These are phyloP conservation scores for Chenopodium album DNA, from an alignment of 148 eudicot species.

Conservation along the genomic window DNA sequence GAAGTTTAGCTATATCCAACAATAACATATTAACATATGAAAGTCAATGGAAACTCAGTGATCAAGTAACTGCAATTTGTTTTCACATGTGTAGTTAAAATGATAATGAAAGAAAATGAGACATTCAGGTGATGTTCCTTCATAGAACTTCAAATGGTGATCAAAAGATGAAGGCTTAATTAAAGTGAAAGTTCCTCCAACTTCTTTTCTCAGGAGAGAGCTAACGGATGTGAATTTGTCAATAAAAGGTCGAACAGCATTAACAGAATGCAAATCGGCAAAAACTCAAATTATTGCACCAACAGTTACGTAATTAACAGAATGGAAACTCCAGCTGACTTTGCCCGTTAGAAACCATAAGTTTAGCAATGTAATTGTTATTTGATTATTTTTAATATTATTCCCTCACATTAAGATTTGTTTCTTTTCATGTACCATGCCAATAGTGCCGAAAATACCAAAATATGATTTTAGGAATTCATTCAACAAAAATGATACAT, in stretches of 20 bases:
- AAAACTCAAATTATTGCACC: not conserved
- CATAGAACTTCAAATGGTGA: not conserved
- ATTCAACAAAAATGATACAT: not conserved
- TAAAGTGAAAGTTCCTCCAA: not conserved
- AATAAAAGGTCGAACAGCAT: not conserved
- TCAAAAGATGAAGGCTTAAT: not conserved
- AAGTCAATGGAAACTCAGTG: not conserved
- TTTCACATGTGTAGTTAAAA: not conserved
- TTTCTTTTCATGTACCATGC: too few relatives aligned
- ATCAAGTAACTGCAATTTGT: not conserved
- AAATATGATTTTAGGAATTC: too few relatives aligned
- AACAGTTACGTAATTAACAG: not conserved
- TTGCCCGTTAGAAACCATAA: too few relatives aligned
- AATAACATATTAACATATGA: not conserved
- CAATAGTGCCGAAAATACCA: too few relatives aligned
- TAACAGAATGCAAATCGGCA: not conserved
- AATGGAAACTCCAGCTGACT: too few relatives aligned
- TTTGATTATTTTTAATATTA: not conserved
- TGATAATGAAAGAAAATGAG: not conserved
- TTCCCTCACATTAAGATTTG: too few relatives aligned
- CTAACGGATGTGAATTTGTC: not conserved
- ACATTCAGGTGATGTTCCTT: not conserved
- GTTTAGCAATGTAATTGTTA: not conserved
- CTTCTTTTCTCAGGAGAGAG: not conserved
- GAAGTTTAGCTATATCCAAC: slow-evolving; percentile 4